Evolutionary conservation across 495 filamentous ascomycete species (phyloP).

Genomic region (Trichoderma orchidacearum): DNA sequence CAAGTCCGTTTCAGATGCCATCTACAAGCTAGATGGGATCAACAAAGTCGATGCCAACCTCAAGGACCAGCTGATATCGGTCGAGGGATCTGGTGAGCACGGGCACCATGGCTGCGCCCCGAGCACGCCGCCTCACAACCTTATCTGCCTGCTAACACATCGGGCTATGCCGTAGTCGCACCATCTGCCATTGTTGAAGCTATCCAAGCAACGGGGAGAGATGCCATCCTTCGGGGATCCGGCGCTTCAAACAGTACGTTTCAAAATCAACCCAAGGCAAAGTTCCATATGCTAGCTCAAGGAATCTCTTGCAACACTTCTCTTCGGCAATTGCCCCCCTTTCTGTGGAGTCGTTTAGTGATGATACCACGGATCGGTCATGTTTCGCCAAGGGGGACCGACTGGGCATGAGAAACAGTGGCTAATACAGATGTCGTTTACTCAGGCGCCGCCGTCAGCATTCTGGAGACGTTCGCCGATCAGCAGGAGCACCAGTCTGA

Average conservation of each 20-base stretch:
- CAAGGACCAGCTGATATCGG: conserved; percentile 49
- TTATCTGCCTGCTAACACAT: not conserved
- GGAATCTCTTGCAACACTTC: too few species aligned
- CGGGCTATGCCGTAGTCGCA: conserved; percentile 34
- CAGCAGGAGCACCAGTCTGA: conserved; percentile 14
- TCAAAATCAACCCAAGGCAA: too few species aligned
- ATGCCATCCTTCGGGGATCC: conserved; percentile 87
- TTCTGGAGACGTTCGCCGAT: conserved; percentile 76
- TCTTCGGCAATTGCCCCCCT: not conserved
- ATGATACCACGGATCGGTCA: not conserved
- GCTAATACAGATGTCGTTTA: not conserved
- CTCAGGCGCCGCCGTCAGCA: conserved; percentile 82
- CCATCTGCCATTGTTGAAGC: conserved; percentile 80
- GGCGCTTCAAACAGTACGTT: conserved; percentile 70
- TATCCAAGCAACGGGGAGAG: conserved; percentile 79
- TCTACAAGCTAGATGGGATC: conserved; percentile 62
- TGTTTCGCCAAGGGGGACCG: not conserved
- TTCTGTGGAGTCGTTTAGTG: not conserved
- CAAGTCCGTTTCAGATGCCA: conserved; percentile 62
- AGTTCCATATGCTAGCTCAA: too few species aligned
- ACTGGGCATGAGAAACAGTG: not conserved
- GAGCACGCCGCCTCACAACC: not conserved
- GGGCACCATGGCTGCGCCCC: not conserved
- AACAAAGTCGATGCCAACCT: conserved; percentile 52
- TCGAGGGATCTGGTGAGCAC: conserved; percentile 51